A percentile compares a stretch with the other conserved stretches of the same genome.
phyloP scores from a whole-genome alignment of 495 filamentous ascomycete genomes.

The Penicillium simplicissimum region DNA sequence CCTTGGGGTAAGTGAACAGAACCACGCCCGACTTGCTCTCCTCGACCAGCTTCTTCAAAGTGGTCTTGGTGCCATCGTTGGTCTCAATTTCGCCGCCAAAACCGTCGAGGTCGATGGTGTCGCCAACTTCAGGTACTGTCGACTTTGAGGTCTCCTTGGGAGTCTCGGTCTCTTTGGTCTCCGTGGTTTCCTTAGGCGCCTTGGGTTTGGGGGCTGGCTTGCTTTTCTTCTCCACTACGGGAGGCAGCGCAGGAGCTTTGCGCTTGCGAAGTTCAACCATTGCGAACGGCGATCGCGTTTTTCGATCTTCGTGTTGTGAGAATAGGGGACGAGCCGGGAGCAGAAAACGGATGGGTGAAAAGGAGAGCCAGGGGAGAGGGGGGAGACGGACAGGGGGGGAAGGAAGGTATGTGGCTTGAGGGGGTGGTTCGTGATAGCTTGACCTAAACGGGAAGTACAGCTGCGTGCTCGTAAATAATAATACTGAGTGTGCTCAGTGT shows the following conservation, averaged over 20 bases:
- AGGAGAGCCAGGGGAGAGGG: background rate
- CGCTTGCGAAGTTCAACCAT: constrained; percentile 75
- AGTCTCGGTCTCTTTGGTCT: constrained; percentile 21
- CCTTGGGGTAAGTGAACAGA: constrained; percentile 94
- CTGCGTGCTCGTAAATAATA: background rate
- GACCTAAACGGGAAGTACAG: constrained; percentile 4
- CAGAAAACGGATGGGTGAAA: background rate
- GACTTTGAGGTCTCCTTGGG: constrained; percentile 25
- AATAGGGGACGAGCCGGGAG: background rate
- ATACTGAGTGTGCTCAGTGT: background rate
- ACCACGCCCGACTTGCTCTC: constrained; percentile 84
- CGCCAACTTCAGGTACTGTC: constrained; percentile 43
- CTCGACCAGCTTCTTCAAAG: constrained; percentile 73
- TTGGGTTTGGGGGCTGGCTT: constrained; percentile 50
- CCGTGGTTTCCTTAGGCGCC: constrained; percentile 31
- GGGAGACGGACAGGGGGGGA: background rate
- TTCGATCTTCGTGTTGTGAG: background rate
- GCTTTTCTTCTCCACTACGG: constrained; percentile 56
- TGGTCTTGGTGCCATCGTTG: constrained; percentile 77
- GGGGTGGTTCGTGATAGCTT: background rate
- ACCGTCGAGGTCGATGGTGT: constrained; percentile 61
- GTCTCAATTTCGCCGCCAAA: constrained; percentile 86
- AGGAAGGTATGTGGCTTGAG: constrained; percentile 5
- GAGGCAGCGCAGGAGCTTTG: constrained; percentile 61
- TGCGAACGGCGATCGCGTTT: constrained; percentile 7